Percentiles rank a stretch among this genome's conserved stretches.
Evolutionary conservation across 2,329 filamentous ascomycete genomes (phyloP).

Genomic region (Thielaviopsis punctulata): DNA sequence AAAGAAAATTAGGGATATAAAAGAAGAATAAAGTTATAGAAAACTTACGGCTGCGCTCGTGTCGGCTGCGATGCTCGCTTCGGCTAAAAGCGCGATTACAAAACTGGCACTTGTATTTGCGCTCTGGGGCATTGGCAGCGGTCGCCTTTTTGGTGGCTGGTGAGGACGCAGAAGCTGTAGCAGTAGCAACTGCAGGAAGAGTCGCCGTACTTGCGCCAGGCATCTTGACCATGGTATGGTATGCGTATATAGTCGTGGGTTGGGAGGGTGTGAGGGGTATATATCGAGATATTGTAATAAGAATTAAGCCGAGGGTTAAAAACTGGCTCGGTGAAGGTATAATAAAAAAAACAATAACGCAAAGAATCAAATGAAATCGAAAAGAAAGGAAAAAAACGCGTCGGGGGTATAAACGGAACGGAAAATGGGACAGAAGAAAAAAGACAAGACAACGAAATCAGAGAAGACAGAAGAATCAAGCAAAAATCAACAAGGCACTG

Average conservation of each 20-base stretch:
- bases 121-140: conserved; percentile 46
- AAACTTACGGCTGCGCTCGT: conserved; percentile 92
- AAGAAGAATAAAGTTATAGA: conserved; percentile 11
- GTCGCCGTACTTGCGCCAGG: conserved; percentile 52
- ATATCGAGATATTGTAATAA: background rate
- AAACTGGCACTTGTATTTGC: conserved; percentile 99
- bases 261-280: background rate
- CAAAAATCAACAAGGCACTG: too few species aligned
- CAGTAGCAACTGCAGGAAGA: conserved; percentile 41
- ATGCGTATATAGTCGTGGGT: conserved; percentile 19
- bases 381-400: background rate
- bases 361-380: too few species aligned
- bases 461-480: background rate
- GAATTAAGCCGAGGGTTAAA: background rate
- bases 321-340: background rate
- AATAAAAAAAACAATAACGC: background rate
- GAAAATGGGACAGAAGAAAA: background rate
- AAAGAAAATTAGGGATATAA: conserved; percentile 4
- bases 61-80: conserved; percentile 90
- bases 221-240: too few species aligned
- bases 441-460: background rate
- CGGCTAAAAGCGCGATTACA: conserved; percentile 94
- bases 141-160: conserved; percentile 17
- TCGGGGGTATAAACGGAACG: background rate
- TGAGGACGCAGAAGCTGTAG: conserved; percentile 50